Base-by-base conservation (phyloP, 495 filamentous ascomycete genomes). In the Parachaetomium inaequale region DNA sequence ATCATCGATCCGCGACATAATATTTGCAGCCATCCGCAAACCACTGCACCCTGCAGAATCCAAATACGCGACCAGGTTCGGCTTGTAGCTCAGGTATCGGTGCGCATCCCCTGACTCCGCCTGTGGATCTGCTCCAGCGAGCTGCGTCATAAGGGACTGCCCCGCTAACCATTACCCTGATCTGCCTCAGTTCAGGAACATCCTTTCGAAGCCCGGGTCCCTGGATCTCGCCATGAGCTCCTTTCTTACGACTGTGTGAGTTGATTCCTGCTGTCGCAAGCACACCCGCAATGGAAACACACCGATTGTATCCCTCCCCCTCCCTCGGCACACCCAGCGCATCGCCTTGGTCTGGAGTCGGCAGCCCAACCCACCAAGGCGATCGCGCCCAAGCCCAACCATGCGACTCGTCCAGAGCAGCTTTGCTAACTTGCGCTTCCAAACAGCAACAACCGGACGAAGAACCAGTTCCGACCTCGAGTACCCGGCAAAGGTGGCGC, bases 401-500 rank as follows among this genome's bases (percentile, higher is more conserved):
- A 53, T 53, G 51, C 58, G 68, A 73, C 75, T 79, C 68, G 12
- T 19, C 7, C 32, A 45, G 77, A 75, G 63, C 23, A 52, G 8
- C 0, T 67, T 68, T 58, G 70, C 72, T 69, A 53, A 75, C 64
- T 58, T 40, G 50, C 3, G 21, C 71, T 6, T 45, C 15, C 23
- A 55, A 57, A 17, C 61, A 96, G 92, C 62, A 96, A 96, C 80
- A 90, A 93, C 68, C 87, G 91, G 63, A 93, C 91, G 55, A 84
- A 87, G 74, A 90, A 88, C 58, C 88, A 93, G 66, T 98, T 98
- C 84, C 92, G 92, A 72, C 92, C 95, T 49, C 90, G 93, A 67
- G 86, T 87, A 58, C 79, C 88, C 25, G 89, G 88, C 70, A 95
- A 93, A 68, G 93, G 95, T 40, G 82, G 82, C 45, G 95, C 89